A percentile compares a stretch with the other conserved stretches of the same genome.
phyloP scores from a whole-genome alignment of 208 protist genomes.

The Tetramitus jugosus region DNA sequence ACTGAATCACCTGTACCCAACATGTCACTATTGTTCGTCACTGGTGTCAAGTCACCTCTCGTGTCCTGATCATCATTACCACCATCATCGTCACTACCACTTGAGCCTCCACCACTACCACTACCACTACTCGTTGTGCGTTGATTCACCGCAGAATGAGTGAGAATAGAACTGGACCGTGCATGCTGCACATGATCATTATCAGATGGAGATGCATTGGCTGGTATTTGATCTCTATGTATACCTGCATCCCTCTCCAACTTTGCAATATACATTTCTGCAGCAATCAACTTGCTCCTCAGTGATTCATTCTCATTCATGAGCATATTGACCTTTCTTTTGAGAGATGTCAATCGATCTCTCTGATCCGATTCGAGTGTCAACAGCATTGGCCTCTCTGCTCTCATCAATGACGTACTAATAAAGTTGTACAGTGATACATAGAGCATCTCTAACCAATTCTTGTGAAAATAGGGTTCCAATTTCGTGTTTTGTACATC shows the following conservation, averaged over 20 bases:
- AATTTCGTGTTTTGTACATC: background rate
- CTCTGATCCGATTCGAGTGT: constrained; percentile 4
- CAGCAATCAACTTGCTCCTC: background rate
- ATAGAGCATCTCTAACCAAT: constrained; percentile 19
- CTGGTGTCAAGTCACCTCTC: no score
- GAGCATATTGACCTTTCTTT: background rate
- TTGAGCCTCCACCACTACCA: no score
- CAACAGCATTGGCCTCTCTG: constrained; percentile 1
- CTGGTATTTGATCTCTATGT: no score
- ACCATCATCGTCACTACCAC: no score
- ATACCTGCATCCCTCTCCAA: background rate
- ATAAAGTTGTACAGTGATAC: constrained; percentile 23
- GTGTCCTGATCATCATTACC: no score
- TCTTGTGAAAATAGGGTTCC: constrained; percentile 22
- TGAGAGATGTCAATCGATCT: background rate
- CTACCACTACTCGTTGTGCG: no score
- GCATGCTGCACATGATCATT: no score
- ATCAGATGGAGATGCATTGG: no score
- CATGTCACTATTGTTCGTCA: no score
- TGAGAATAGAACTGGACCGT: no score
- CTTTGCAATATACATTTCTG: constrained; percentile 9
- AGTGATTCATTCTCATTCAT: constrained; percentile 4
- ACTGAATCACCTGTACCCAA: no score
- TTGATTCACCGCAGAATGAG: no score
- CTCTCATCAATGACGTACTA: background rate